These are phyloP conservation scores for Paecilomyces niveus DNA, from an alignment of 2,329 filamentous ascomycete species.

Conservation along the genomic window DNA sequence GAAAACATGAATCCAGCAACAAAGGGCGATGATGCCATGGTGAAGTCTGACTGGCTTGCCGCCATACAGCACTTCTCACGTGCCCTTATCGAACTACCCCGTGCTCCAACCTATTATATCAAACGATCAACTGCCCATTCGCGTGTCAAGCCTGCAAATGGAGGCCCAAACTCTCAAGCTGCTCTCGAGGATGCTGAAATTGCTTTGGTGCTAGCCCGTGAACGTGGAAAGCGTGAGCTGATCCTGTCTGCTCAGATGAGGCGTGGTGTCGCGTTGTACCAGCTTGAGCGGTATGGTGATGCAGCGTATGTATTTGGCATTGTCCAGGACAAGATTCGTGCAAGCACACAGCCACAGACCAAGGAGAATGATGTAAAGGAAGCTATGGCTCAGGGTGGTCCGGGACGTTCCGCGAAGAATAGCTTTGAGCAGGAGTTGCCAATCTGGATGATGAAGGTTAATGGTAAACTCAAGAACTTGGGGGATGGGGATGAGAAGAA, in stretches of 20 bases:
- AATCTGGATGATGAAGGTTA: conserved; percentile 54
- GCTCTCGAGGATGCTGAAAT: conserved; percentile 65
- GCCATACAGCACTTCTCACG: conserved; percentile 63
- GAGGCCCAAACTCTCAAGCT: conserved; percentile 28
- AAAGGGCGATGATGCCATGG: conserved; percentile 56
- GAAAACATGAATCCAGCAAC: conserved; percentile 45
- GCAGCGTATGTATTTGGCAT: conserved; percentile 62
- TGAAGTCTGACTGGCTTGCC: conserved; percentile 55
- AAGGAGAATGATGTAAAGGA: conserved; percentile 20
- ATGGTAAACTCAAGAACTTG: conserved; percentile 44
- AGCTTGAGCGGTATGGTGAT: conserved; percentile 65
- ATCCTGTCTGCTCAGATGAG: conserved; percentile 79
- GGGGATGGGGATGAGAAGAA: conserved; percentile 43
- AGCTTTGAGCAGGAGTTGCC: conserved; percentile 32
- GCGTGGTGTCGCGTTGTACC: conserved; percentile 66
- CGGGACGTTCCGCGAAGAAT: conserved; percentile 13
- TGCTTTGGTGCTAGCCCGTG: conserved; percentile 54
- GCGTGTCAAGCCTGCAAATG: conserved; percentile 48
- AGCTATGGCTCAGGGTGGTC: conserved; percentile 18
- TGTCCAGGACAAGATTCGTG: conserved; percentile 45
- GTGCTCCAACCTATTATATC: conserved; percentile 71
- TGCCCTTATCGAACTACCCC: conserved; percentile 56
- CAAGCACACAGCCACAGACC: conserved; percentile 41
- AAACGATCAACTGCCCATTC: conserved; percentile 74
- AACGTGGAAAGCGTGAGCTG: conserved; percentile 65